Conservation (phyloP, 306 rosid species). For the Corylus avellana region DNA sequence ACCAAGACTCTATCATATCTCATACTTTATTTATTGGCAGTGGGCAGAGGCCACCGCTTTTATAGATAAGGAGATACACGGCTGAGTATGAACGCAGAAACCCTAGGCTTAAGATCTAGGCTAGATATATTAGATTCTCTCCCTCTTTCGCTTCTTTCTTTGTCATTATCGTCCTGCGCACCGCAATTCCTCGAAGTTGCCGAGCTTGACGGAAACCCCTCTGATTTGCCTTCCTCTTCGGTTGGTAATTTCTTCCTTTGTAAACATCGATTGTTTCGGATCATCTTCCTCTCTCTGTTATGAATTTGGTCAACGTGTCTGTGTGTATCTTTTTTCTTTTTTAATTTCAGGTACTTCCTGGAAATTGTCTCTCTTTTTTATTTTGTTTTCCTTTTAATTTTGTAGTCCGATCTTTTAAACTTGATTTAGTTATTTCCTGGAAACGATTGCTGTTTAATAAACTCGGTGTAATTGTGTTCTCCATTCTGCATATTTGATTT, state of each 20-base stretch:
- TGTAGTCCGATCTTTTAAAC: neutral
- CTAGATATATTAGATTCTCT: neutral
- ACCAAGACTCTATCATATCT: neutral
- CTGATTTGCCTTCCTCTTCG: neutral
- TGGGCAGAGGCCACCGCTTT: neutral
- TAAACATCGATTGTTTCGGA: neutral
- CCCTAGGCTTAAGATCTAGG: neutral
- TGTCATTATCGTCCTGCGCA: constrained; percentile 3
- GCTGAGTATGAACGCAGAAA: neutral
- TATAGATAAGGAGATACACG: neutral
- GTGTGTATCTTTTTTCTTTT: neutral
- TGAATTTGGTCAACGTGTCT: neutral
- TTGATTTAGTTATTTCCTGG: too few species aligned
- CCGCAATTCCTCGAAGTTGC: constrained; percentile 10
- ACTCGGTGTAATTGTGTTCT: neutral
- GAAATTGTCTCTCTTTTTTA: constrained; percentile 1
- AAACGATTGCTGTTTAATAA: too few species aligned
- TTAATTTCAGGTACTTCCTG: constrained; percentile 12
- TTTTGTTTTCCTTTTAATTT: neutral
- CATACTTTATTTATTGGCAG: neutral
- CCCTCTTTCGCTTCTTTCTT: neutral
- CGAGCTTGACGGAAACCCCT: neutral
- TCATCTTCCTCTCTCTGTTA: neutral
- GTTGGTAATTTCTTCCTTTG: constrained; percentile 18
- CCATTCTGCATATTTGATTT: neutral